Conservation (phyloP, 495 filamentous ascomycete genomes). For the Letharia columbiana region DNA sequence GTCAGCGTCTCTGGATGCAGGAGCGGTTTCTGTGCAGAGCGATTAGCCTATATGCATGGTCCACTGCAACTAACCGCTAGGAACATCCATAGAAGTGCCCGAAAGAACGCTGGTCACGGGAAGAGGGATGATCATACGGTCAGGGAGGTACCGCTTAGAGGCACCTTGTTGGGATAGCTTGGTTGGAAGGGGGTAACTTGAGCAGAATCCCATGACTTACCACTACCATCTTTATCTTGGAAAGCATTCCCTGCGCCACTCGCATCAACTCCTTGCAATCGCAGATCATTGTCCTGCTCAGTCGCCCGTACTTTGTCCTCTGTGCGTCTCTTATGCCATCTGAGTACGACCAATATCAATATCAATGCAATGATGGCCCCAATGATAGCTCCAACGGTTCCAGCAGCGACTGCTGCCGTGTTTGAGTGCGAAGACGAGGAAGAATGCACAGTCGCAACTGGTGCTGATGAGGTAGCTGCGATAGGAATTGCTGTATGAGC, state of each 20-base stretch:
- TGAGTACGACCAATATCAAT: neutral
- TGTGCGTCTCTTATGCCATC: conserved; percentile 7
- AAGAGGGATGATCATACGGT: neutral
- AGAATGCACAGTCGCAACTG: neutral
- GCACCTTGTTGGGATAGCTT: neutral
- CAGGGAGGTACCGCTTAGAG: neutral
- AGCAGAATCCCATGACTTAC: neutral
- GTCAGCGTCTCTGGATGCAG: conserved; percentile 1
- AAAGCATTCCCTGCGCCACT: conserved; percentile 3
- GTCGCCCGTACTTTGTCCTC: too few species aligned
- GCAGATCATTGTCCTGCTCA: neutral
- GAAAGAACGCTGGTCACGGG: neutral
- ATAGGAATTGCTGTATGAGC: neutral
- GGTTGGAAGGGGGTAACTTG: neutral
- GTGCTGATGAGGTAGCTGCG: neutral
- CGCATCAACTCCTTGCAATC: neutral
- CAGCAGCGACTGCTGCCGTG: conserved; percentile 11
- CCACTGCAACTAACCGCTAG: neutral
- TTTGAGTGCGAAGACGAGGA: neutral
- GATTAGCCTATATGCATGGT: neutral
- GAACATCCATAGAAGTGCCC: neutral
- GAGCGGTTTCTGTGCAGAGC: neutral
- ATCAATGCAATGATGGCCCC: conserved; percentile 13
- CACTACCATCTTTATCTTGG: conserved; percentile 3
- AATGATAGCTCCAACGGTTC: conserved; percentile 14